Evolutionary conservation across 2,329 filamentous ascomycete genomes (phyloP).

Genomic region (Raffaelea arxii): DNA sequence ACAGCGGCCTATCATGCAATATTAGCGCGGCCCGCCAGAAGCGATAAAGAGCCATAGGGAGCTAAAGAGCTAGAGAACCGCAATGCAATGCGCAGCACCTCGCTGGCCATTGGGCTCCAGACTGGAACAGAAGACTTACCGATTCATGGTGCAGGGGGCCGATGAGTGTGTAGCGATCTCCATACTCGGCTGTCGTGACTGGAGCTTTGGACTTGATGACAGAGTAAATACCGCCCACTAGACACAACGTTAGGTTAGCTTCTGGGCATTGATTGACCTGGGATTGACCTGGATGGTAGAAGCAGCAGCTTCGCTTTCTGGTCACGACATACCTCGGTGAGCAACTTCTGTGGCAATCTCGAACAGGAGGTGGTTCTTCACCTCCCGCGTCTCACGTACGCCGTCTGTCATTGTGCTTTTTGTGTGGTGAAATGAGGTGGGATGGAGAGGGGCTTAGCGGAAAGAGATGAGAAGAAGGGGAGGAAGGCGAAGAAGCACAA

Average conservation of each 20-base stretch:
- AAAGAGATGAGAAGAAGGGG: not conserved
- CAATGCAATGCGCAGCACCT: not conserved
- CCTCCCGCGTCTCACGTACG: conserved; percentile 50
- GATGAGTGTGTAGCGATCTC: conserved; percentile 89
- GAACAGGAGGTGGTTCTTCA: conserved; percentile 93
- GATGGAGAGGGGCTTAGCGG: not conserved
- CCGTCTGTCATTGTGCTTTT: conserved; percentile 21
- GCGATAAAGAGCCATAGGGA: no score
- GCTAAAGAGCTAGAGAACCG: no score
- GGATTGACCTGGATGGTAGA: no score
- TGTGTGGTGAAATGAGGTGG: not conserved
- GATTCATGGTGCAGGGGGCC: conserved; percentile 88
- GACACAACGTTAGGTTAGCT: not conserved
- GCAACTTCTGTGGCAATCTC: conserved; percentile 96
- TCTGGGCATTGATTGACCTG: no score
- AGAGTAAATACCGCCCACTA: conserved; percentile 97
- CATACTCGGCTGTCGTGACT: conserved; percentile 97
- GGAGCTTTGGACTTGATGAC: conserved; percentile 98
- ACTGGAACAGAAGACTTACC: conserved; percentile 41
- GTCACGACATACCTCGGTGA: conserved; percentile 76
- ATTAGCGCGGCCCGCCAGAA: no score
- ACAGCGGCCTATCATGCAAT: conserved; percentile 86
- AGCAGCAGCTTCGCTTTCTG: no score
- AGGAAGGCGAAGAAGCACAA: conserved; percentile 1
- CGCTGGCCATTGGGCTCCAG: not conserved